Evolutionary conservation across 2,329 filamentous ascomycete genomes (phyloP), one percentile per base, ranked within the genome.

Genomic region (Sporothrix curviconia): DNA sequence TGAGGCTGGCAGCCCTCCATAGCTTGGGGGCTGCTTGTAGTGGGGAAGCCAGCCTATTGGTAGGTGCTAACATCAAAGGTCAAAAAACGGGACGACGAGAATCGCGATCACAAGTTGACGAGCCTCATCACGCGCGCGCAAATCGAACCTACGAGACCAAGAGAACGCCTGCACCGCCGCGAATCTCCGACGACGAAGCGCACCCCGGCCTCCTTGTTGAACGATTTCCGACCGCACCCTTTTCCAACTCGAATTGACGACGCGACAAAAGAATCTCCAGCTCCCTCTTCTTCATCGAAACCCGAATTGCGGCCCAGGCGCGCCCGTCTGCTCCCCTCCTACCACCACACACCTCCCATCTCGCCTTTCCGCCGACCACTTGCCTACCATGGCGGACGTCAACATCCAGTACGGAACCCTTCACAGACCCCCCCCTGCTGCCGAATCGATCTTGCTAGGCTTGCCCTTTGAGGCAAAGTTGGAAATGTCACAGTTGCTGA

Each of bases 351-450:
- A 3, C 2, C 11, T 19, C 19, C 25, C 25, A 1, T 24, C 17
- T 14, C 50, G 8, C 7, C 15, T 3, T 1, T 22, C 30, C 30
- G 1, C 19, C 9, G 30, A 15, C 39, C 25, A 34, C 2, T 14
- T 8, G 28, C 28, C 28, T 43, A 47, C 30, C 50, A 62, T 62
- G 61, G 55, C 59, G n/a, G 61, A 62, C 52, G 61, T 56, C 52
- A 61, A 62, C 50, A 62, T 62, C 55, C 59, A 62, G 61, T 62
- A 61, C 15, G 57, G 28, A 5, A 11, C 11, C 9, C 7, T 24
- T n/a, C 47, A 7, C 17, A 36, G 11, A 17, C 11, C n/a, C 34
- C 25, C 15, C 4, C n/a, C n/a, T n/a, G n/a, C n/a, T n/a, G n/a
- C n/a, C n/a, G n/a, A 11, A 24, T 3, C 37, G 17, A 14, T 25